phyloP scores from a whole-genome alignment of 2,329 filamentous ascomycete species.

The Botrytis tulipae region DNA sequence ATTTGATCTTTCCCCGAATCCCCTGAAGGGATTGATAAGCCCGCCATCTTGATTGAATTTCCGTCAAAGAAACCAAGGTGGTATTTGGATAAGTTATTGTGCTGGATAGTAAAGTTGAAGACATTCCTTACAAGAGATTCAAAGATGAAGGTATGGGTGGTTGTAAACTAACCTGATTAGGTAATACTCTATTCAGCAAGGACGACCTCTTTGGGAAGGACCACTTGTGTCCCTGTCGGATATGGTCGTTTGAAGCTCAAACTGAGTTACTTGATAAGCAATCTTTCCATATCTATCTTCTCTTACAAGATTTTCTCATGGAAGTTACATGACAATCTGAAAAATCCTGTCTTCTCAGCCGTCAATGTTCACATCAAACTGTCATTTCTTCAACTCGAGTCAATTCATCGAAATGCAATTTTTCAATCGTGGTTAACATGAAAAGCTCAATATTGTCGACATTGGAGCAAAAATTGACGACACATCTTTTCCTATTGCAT shows the following conservation, averaged over 20 bases:
- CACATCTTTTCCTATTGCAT: not conserved
- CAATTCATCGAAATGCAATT: not conserved
- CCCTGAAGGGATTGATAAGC: not conserved
- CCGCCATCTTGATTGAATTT: not conserved
- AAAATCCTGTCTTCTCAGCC: not conserved
- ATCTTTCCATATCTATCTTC: not conserved
- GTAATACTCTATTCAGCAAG: not conserved
- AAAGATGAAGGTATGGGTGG: not conserved
- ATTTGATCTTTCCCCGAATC: not conserved
- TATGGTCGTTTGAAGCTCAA: too few species aligned
- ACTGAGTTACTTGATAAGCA: not conserved
- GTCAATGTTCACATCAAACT: not conserved
- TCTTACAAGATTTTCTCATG: not conserved
- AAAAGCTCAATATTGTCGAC: accelerated
- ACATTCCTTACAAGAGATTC: not conserved
- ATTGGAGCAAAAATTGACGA: too few species aligned
- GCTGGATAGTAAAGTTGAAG: not conserved
- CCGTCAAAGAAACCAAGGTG: too few species aligned
- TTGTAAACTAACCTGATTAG: not conserved
- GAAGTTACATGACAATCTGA: not conserved
- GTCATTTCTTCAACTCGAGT: not conserved
- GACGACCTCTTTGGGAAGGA: not conserved
- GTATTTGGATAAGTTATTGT: not conserved
- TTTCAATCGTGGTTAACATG: accelerated
- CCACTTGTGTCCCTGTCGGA: not conserved